These are phyloP conservation scores for Coemansia sp. DNA, from an alignment of 192 early-diverging fungal genomes.

Conservation along the genomic window DNA sequence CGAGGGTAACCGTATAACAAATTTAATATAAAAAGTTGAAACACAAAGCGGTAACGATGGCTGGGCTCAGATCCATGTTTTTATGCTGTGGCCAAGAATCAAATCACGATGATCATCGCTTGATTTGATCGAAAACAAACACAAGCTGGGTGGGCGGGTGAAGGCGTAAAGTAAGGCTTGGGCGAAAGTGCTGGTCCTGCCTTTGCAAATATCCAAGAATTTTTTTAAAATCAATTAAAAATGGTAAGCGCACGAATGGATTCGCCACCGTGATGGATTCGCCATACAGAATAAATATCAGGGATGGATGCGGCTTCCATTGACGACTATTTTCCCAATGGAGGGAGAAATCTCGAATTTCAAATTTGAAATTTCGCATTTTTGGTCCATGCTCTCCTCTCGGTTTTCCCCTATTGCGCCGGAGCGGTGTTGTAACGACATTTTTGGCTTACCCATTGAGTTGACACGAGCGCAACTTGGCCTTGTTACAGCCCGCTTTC, in stretches of 20 bases:
- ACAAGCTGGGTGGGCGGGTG: neutral
- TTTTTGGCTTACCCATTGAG: neutral
- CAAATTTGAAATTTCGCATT: neutral
- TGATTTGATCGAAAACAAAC: too few species aligned
- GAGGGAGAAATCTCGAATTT: neutral
- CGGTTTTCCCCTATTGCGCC: neutral
- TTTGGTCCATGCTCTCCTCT: neutral
- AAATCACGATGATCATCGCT: neutral
- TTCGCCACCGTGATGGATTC: conserved; percentile 6
- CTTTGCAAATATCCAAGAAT: conserved; percentile 1
- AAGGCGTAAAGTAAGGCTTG: neutral
- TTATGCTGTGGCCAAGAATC: too few species aligned
- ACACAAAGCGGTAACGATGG: too few species aligned
- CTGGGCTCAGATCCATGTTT: too few species aligned
- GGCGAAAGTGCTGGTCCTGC: neutral
- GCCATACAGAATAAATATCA: neutral
- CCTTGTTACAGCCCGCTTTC: neutral
- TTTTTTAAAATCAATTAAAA: conserved; percentile 8
- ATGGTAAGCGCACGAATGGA: conserved; percentile 12
- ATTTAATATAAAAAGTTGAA: too few species aligned
- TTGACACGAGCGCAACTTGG: neutral
- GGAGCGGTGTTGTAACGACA: neutral
- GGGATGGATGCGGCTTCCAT: neutral
- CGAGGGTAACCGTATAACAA: too few species aligned
- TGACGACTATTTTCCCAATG: neutral